Evolutionary conservation across 1,284 basidiomycete species (phyloP).

Genomic region (Pyrrhoderma lamaoense): DNA sequence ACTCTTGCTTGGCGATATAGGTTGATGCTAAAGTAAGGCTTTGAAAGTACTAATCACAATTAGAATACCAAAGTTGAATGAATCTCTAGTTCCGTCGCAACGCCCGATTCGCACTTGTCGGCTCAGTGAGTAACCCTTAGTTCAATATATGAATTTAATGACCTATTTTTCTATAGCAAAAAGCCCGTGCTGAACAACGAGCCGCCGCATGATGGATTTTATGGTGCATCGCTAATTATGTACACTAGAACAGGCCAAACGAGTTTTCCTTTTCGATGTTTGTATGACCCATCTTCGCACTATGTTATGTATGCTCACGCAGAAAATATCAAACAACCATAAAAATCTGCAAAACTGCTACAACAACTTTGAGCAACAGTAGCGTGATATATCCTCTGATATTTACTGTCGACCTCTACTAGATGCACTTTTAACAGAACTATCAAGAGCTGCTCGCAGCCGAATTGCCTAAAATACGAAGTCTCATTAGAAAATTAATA

Average conservation of each 20-base stretch:
- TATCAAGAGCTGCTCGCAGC: constrained; percentile 18
- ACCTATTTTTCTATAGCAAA: constrained; percentile 37
- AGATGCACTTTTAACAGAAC: constrained; percentile 6
- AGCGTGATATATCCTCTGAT: constrained; percentile 52
- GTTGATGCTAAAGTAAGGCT: constrained; percentile 74
- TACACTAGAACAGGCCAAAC: constrained; percentile 8
- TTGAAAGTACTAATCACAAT: not conserved
- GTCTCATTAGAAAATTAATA: not conserved
- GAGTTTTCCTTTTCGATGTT: constrained; percentile 19
- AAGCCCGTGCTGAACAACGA: constrained; percentile 54
- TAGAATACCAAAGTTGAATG: not conserved
- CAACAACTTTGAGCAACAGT: constrained; percentile 18
- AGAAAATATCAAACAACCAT: constrained; percentile 18
- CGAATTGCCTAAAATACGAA: constrained; percentile 9
- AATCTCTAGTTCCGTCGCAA: constrained; percentile 79
- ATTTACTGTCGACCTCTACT: constrained; percentile 32
- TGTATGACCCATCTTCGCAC: constrained; percentile 10
- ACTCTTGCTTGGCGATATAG: constrained; percentile 39
- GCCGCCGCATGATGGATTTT: constrained; percentile 35
- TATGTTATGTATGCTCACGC: constrained; percentile 22
- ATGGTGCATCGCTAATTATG: constrained; percentile 2
- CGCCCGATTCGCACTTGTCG: constrained; percentile 67
- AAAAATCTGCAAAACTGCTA: constrained; percentile 8
- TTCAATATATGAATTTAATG: constrained; percentile 12
- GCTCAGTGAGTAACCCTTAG: constrained; percentile 54